A percentile compares a stretch with the other conserved stretches of the same genome.
Evolutionary conservation across 805 yeast genomes (phyloP).

Genomic region (Wickerhamiella alocasiicola): DNA sequence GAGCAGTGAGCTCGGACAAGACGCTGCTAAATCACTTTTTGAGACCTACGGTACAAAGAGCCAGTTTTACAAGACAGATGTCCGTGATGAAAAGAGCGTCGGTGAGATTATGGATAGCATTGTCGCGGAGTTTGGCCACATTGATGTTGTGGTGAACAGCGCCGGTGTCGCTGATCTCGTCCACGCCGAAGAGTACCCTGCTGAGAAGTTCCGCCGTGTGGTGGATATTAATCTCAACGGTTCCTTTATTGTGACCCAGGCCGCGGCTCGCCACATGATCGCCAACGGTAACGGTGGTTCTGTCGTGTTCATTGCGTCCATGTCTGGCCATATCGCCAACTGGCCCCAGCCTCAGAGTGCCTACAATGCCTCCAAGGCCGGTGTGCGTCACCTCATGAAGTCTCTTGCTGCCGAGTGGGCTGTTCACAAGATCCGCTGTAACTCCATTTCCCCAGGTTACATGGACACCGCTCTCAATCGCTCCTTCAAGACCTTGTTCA

Average conservation of each 20-base stretch:
- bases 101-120: constrained; percentile 40
- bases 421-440: constrained; percentile 50
- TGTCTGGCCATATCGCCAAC: constrained; percentile 60
- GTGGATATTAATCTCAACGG: constrained; percentile 57
- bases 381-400: constrained; percentile 51
- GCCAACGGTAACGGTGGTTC: constrained; percentile 44
- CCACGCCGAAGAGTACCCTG: constrained; percentile 58
- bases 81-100: constrained; percentile 39
- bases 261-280: constrained; percentile 55
- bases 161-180: constrained; percentile 61
- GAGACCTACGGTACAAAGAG: constrained; percentile 41
- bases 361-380: constrained; percentile 64
- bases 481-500: constrained; percentile 38
- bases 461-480: constrained; percentile 59
- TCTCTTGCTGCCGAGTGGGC: constrained; percentile 71
- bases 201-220: constrained; percentile 49
- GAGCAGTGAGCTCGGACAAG: constrained; percentile 47
- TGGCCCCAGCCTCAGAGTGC: constrained; percentile 63
- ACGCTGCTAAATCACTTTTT: constrained; percentile 45
- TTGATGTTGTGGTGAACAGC: constrained; percentile 47
- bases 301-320: constrained; percentile 52
- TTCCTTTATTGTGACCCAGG: constrained; percentile 52
- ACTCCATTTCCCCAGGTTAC: constrained; percentile 58
- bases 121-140: constrained; percentile 41
- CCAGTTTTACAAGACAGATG: constrained; percentile 54